Percentiles rank a stretch among this genome's conserved stretches.
phyloP scores from a whole-genome alignment of 768 basidiomycete species.

The Asterophora parasitica region DNA sequence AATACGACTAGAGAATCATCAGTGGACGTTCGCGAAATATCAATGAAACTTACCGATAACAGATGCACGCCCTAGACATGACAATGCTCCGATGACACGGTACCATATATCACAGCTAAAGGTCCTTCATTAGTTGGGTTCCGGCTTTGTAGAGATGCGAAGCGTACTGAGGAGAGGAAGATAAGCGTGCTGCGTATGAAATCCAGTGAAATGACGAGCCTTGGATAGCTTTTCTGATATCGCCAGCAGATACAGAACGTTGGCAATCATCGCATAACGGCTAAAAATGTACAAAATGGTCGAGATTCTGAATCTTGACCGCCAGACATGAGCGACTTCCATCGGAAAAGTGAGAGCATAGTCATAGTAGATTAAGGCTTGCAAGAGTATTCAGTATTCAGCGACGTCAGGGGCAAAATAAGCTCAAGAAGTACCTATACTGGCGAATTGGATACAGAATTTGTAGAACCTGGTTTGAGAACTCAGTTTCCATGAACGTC shows the following conservation, averaged over 20 bases:
- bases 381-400: too few species aligned
- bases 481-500: too few species aligned
- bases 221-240: constrained; percentile 15
- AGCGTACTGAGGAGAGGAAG: neutral
- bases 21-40: neutral
- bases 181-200: neutral
- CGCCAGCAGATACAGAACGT: constrained; percentile 22
- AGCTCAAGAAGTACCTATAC: constrained; percentile 1
- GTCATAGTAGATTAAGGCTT: constrained; percentile 17
- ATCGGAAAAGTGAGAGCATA: constrained; percentile 21
- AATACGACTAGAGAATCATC: constrained; percentile 19
- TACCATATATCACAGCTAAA: constrained; percentile 15
- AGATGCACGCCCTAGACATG: constrained; percentile 11
- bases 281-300: constrained; percentile 23
- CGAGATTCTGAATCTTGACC: constrained; percentile 14
- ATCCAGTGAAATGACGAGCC: constrained; percentile 1
- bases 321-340: constrained; percentile 25
- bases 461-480: constrained; percentile 4
- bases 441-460: constrained; percentile 8
- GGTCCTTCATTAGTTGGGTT: neutral
- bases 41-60: constrained; percentile 15
- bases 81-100: constrained; percentile 9
- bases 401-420: neutral
- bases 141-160: neutral
- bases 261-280: constrained; percentile 25